Base-by-base conservation (phyloP, 257 asterid species). In the Primulina tabacum region DNA sequence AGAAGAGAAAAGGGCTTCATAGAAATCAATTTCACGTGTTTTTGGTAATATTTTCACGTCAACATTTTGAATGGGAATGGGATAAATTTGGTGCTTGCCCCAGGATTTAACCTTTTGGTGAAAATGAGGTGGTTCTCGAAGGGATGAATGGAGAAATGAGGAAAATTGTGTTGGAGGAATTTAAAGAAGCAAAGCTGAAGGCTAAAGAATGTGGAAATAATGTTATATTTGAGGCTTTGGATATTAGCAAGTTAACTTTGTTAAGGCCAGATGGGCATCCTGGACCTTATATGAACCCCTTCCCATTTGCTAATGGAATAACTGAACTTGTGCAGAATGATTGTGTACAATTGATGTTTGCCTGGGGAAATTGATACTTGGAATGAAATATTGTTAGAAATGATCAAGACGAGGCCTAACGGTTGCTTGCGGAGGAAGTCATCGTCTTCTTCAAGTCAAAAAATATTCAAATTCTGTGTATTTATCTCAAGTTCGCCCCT, bases 41-140 rank as follows among this genome's bases (percentile, higher is more conserved):
- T 38, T 65, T 92, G 28, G 76, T 90, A 0, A 92, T 96, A 21
- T 92, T 89, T 70, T 65, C 96, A 20, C 90, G 96, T 0, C 88
- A 88, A 7, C 97, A 92, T 79, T 92, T 88, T 37, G 97, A 86
- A 65, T 97, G 98, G 50, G 95, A 89, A 7, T 92, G 98, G 98
- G 90, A 89, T 16, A 82, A 82, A 60, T 50, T 85, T 2, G 97
- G 92, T 3, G 86, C 95, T 14, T 92, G 98, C 37, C n/a, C 89
- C 5, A 88, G 79, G 70, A 88, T 80, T 35, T 55, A 21, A 60
- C 98, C 98, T 24, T 89, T 68, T 53, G 50, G 53, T 12, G 78
- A 73, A 17, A 62, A 4, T 2, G 90, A 92, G 77, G 75, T 62
- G 65, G 33, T 53, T 60, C 83, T 88, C 5, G 92, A 82, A 60